Base-by-base conservation (phyloP, 2,329 filamentous ascomycete genomes). In the Colletotrichum sp. region DNA sequence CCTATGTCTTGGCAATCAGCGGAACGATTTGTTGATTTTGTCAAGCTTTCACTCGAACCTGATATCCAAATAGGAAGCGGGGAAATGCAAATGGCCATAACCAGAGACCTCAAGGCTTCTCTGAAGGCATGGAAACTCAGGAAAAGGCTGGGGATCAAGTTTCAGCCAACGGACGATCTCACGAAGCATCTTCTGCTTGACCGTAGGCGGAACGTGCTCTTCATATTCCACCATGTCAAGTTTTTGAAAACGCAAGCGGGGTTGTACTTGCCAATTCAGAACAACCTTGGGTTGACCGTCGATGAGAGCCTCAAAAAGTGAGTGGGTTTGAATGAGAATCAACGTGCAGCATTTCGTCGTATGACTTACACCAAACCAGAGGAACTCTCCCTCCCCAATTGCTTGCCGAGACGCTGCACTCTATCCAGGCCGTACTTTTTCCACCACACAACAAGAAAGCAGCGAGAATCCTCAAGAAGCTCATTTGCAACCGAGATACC, bases 41-140 rank as follows among this genome's bases (percentile, higher is more conserved):
- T 51, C 3, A 8, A 51, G 24, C 47, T 6, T 24, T 13, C 47
- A 3, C 18, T 51, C 11, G 5, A 12, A 12, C 4, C 8, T 24
- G 8, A 2, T 8, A 21, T 12, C 13, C 12, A n/a, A 21, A 2
- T 7, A 9, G 4, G 8, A 11, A 21, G 7, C 2, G 18, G 2
- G 4, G 7, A 1, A 7, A 51, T 21, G 8, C 8, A 21, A 21
- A 12, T 51, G 34, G 3, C 34, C 18, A n/a, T 21, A 3, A 21
- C 18, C 3, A 21, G 24, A 24, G 21, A 51, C 6, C 8, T 38
- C 47, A 51, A 51, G 16, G 21, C 47, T 8, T 51, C 47, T 51
- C 9, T 51, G 3, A 51, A 21, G 9, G 47, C 47, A 51, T 51
- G 47, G 47, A 51, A 51, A 9, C 21, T 51, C 5, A 51, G 1